Percentiles rank a stretch among this genome's conserved stretches.
Evolutionary conservation across 768 basidiomycete species (phyloP).

Genomic region (Leucosporidium creatinivorum): DNA sequence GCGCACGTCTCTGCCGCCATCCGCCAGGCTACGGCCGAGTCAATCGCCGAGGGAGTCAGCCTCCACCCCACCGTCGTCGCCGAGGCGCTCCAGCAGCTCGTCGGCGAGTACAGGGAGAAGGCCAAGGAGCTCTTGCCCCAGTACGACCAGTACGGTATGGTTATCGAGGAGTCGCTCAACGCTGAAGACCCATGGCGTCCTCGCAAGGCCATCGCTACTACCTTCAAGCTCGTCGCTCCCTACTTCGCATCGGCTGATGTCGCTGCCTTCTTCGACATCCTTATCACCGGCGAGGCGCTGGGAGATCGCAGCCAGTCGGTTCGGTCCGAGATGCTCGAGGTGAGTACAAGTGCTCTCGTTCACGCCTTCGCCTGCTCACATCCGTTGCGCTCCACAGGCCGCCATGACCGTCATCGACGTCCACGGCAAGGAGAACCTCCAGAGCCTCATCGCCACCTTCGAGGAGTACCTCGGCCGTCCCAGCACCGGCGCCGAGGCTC

Average conservation of each 20-base stretch:
- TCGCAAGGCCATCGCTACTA: conserved; percentile 62
- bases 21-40: conserved; percentile 60
- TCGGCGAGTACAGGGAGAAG: conserved; percentile 76
- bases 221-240: conserved; percentile 63
- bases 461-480: conserved; percentile 59
- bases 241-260: conserved; percentile 58
- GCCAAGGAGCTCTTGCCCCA: conserved; percentile 82
- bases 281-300: conserved; percentile 76
- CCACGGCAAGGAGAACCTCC: conserved; percentile 65
- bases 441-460: conserved; percentile 70
- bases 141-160: conserved; percentile 89
- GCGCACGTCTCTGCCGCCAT: conserved; percentile 76
- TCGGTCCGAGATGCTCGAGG: conserved; percentile 67
- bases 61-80: conserved; percentile 60
- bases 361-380: not conserved
- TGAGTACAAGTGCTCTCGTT: conserved; percentile 6
- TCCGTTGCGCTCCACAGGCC: conserved; percentile 46
- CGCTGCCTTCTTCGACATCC: conserved; percentile 68
- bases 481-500: conserved; percentile 48
- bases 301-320: conserved; percentile 78
- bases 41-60: conserved; percentile 68
- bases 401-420: conserved; percentile 73
- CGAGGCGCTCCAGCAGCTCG: conserved; percentile 47
- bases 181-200: conserved; percentile 81
- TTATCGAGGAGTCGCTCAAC: conserved; percentile 69